Base-by-base conservation (phyloP, 129 eudicot genomes). In the Centrapalus pauciflorus region DNA sequence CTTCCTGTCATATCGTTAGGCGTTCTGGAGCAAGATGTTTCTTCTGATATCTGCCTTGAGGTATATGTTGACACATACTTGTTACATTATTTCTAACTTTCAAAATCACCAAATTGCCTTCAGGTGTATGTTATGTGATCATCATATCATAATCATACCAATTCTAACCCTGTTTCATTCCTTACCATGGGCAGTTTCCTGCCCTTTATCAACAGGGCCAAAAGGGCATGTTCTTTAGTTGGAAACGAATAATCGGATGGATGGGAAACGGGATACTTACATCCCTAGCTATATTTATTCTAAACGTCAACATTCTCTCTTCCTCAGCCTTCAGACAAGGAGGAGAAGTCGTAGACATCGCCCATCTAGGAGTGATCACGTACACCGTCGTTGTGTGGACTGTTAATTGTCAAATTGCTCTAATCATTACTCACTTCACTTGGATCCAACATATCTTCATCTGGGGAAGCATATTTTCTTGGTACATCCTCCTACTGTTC, bases 391-490 rank as follows among this genome's bases (percentile, higher is more conserved):
- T 83, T 28, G 76, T 83, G 50, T 79, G 88, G 82, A 79, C 81
- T 0, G 79, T 83, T 46, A 83, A 79, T 37, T 79, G 79, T 27
- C 88, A 83, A 68, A 83, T 83, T 1, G 84, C 79, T 20, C 76
- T 83, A 41, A 67, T 79, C 58, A 72, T 79, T 58, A 83, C 78
- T 10, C 80, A 83, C 69, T 83, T 83, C 70, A 83, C 88, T 48
- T 83, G 81, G 88, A 79, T 83, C 51, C 88, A 83, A 72, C 88
- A 83, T 67, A 61, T 79, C 52, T 72, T 83, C 67, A 72, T 79
- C 3, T 83, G 88, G 88, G 88, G 84, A 61, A 79, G 84, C 64
- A 83, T 83, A 27, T 67, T 67, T 12, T 49, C 70, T 62, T 83
- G 88, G 88, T 79, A 79, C 41, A 48, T 83, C 26, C 76, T 83